Conservation (phyloP, 768 basidiomycete genomes). For the Psilocybe tampanensis region DNA sequence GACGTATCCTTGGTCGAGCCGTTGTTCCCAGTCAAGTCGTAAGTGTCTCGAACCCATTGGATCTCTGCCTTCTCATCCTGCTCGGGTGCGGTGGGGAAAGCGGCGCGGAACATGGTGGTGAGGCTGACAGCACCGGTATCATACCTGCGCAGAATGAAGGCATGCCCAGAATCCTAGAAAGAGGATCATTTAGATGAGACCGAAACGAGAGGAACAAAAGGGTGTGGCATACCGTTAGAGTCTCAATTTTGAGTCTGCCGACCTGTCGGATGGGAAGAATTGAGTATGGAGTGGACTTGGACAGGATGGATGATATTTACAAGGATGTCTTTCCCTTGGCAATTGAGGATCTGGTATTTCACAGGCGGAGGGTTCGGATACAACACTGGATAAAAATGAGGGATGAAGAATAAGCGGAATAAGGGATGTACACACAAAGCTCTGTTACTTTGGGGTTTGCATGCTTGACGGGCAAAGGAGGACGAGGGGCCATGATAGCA, state of each 20-base stretch:
- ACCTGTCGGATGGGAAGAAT: constrained; percentile 48
- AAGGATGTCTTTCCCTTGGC: constrained; percentile 86
- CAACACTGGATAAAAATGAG: constrained; percentile 32
- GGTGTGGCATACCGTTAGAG: constrained; percentile 65
- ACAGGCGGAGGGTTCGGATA: constrained; percentile 61
- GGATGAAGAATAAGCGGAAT: background rate
- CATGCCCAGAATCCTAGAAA: constrained; percentile 72
- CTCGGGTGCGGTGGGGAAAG: constrained; percentile 82
- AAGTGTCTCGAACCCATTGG: constrained; percentile 80
- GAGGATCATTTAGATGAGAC: constrained; percentile 19
- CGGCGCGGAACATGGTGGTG: constrained; percentile 96
- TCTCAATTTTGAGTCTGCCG: constrained; percentile 82
- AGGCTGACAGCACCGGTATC: constrained; percentile 92
- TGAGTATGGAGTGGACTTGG: constrained; percentile 2
- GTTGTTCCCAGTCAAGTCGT: constrained; percentile 79
- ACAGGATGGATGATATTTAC: constrained; percentile 42
- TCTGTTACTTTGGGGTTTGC: constrained; percentile 53
- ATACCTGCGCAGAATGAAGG: constrained; percentile 91
- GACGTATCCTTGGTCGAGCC: constrained; percentile 59
- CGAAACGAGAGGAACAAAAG: constrained; percentile 7
- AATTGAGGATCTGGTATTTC: constrained; percentile 90
- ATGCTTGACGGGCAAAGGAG: constrained; percentile 51
- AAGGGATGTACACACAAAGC: constrained; percentile 34
- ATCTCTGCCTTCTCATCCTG: constrained; percentile 78
- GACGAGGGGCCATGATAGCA: constrained; percentile 43